Base-by-base conservation (phyloP, 495 filamentous ascomycete genomes). In the Trichoderma orchidacearum region DNA sequence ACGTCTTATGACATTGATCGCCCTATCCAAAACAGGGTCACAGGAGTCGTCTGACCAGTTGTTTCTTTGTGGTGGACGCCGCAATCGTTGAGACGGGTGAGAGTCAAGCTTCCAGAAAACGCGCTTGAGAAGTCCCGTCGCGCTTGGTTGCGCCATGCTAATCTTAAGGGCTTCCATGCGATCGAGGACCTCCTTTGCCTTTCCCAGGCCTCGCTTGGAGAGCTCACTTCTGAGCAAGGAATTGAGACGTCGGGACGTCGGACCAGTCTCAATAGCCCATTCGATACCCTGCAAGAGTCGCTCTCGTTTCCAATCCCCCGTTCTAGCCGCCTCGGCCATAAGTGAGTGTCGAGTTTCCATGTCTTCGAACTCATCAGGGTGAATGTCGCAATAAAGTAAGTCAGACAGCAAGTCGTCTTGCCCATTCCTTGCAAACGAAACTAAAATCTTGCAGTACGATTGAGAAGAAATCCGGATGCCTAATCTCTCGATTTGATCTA, bases 281-380 rank as follows among this genome's bases (percentile, higher is more conserved):
- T 58, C 63, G 7, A 68, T 63, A 28, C 58, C 63, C 9, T 68
- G 12, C 7, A 73, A 50, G 11, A 70, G 60, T 29, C 62, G 61
- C 31, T 63, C 64, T 27, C 57, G 63, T 12, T 57, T 60, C 66
- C 64, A 68, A 38, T 70, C 69, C 5, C 62, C 61, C 11, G 59
- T 55, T 3, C 53, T 53, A 2, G 59, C 51, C 3, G 65, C 62
- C 5, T 63, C 60, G 6, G 58, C 45, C 15, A 70, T 23, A 21
- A 70, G 59, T 1, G 23, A 51, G 9, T 83, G 77, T 62, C 87
- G 86, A 2, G 82, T 60, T 1, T 70, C 36, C 0, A 51, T 50
- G 65, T 95, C 82, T 55, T 89, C 86, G 25, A 87, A 80, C 4
- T 79, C 73, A 58, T 90, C 86, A 0, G 86, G 86, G 66, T 93